These are phyloP conservation scores for Melanogaster broomeanus DNA, from an alignment of 768 basidiomycete species.

Conservation along the genomic window DNA sequence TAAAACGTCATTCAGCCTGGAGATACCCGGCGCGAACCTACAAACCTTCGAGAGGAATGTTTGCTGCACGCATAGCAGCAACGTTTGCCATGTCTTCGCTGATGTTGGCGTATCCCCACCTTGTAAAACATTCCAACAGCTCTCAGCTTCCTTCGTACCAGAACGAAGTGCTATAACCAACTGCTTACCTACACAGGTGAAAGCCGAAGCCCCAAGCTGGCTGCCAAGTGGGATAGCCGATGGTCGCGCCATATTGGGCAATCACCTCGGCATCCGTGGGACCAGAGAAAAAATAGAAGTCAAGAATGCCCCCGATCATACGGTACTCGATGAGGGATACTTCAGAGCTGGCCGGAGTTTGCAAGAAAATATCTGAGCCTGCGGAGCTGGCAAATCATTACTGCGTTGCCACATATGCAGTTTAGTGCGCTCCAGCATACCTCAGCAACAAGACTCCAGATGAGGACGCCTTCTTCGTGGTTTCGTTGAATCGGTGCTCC, in stretches of 20 bases:
- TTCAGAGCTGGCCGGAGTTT: slow-evolving; percentile 55
- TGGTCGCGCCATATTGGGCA: slow-evolving; percentile 67
- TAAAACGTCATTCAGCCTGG: background rate
- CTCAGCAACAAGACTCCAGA: slow-evolving; percentile 80
- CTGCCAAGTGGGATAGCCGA: slow-evolving; percentile 71
- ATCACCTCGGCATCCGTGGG: slow-evolving; percentile 53
- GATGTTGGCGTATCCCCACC: slow-evolving; percentile 53
- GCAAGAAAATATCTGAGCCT: slow-evolving; percentile 70
- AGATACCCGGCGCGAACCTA: background rate
- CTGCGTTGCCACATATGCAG: background rate
- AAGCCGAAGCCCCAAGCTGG: slow-evolving; percentile 80
- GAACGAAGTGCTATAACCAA: background rate
- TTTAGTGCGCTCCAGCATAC: slow-evolving; percentile 32
- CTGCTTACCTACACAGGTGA: slow-evolving; percentile 62
- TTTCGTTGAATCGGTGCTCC: slow-evolving; percentile 66
- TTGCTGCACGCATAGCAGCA: slow-evolving; percentile 59
- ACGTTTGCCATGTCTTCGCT: slow-evolving; percentile 59
- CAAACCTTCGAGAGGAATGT: slow-evolving; percentile 76
- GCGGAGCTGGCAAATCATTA: slow-evolving; percentile 46
- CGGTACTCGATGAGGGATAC: slow-evolving; percentile 72
- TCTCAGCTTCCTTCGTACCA: too few relatives aligned
- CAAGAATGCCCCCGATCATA: slow-evolving; percentile 70
- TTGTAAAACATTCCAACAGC: background rate
- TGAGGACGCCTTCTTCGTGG: slow-evolving; percentile 52
- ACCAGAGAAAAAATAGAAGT: slow-evolving; percentile 78